Evolutionary conservation across 345 rosid species (phyloP), one percentile per base, ranked within the genome.

Genomic region (Euphorbia tirucalli): DNA sequence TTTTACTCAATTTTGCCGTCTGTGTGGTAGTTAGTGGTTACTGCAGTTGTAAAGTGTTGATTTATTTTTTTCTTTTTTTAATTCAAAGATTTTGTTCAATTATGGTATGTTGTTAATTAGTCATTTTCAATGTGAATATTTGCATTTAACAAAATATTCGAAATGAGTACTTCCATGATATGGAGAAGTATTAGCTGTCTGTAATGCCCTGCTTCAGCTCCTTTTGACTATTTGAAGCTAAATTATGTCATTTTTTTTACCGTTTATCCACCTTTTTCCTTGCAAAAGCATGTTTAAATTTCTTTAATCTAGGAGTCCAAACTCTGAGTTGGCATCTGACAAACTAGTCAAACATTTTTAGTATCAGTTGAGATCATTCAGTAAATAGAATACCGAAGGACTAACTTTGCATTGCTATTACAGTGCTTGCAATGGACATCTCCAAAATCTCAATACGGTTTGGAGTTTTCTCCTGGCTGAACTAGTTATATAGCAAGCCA

Each of bases 41-140:
- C 11, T 60, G 41, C n/a, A 58, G 16, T 27, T 60, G 22, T 15
- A 11, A 60, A 31, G 10, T 60, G 65, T 60, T 60, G 2, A 16
- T 56, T 54, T 19, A 0, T 56, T 10, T 56, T 10, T 15, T 48
- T 16, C 4, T 48, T 15, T 16, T 16, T 19, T 28, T 39, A 25
- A 4, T 39, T 37, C 2, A 7, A 21, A 18, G 1, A 37, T 10
- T 58, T 70, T n/a, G 18, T 15, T 74, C 59, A 28, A 39, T 61
- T 61, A 46, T 66, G 67, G 65, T 46, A n/a, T 27, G 32, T 61
- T 46, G 14, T 65, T 46, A 39, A 49, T 48, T 25, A 65, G 28
- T 61, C 62, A 48, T 41, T 15, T 68, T 14, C 0, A 21, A 1
- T 37, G 24, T 28, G 25, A 3, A 50, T 3, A 55, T 21, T 22